phyloP scores from a whole-genome alignment of 495 filamentous ascomycete genomes.

The Tuber borchii region DNA sequence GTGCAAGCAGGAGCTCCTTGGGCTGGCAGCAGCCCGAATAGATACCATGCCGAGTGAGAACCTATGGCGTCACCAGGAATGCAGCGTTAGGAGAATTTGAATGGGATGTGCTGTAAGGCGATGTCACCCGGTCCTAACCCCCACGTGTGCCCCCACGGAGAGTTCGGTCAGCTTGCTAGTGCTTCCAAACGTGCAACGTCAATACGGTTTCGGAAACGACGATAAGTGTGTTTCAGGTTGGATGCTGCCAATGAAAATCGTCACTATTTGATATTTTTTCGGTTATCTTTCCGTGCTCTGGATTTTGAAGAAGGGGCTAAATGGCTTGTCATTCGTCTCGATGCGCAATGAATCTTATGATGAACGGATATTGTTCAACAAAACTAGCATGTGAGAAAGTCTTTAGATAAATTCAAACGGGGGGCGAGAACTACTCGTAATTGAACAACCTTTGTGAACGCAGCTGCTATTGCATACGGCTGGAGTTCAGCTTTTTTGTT shows the following conservation, averaged over 20 bases:
- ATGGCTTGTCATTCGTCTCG: neutral
- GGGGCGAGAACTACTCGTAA: neutral
- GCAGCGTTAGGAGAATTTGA: neutral
- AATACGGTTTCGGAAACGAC: neutral
- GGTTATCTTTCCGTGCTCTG: neutral
- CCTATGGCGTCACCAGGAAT: neutral
- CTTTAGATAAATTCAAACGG: neutral
- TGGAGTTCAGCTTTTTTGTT: too few species aligned
- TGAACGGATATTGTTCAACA: neutral
- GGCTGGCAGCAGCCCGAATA: neutral
- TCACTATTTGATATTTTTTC: neutral
- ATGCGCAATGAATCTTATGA: neutral
- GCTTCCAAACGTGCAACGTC: neutral
- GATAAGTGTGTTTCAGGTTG: constrained; percentile 1
- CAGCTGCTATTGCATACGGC: too few species aligned
- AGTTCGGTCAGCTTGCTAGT: neutral
- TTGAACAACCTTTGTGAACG: too few species aligned
- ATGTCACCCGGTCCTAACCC: neutral
- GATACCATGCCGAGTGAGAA: constrained; percentile 2
- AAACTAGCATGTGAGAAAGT: neutral
- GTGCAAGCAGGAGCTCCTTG: neutral
- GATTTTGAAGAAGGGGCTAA: neutral
- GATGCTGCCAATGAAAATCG: neutral
- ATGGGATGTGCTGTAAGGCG: constrained; percentile 1
- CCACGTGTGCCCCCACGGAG: neutral